Evolutionary conservation across 495 filamentous ascomycete species (phyloP), one percentile per base, ranked within the genome.

Genomic region (Daldinia grandis): DNA sequence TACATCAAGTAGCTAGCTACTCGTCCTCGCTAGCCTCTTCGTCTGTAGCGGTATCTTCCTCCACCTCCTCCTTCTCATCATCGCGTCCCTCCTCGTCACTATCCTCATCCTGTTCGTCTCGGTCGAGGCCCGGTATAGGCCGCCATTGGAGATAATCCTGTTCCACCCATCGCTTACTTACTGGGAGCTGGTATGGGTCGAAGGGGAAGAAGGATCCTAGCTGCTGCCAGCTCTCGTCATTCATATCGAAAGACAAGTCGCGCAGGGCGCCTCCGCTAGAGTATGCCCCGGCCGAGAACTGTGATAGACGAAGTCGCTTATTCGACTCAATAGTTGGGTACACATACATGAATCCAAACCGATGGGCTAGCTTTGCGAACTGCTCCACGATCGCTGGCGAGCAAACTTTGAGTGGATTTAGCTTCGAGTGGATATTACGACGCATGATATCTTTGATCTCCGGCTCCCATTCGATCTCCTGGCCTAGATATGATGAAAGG

Each of bases 401-500:
- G 85, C 96, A 98, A 59, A 98, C 92, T 77, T 97, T 97, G 10
- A 98, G 87, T 0, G 95, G 95, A 78, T 99, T 99, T 57, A 99
- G 87, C 66, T 89, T 91, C 25, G 90, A 94, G 78, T 91, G 89
- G 74, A 98, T 92, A 66, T 91, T 91, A 10, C 84, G 85, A 65
- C 87, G 82, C 47, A 99, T 82, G 15, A 87, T 82, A 31, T 93
- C 88, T 76, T 90, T 91, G 72, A 97, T 81, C 19, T 87, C 87
- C 0, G 86, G 82, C 33, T 88, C 88, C 91, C 95, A 98, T 17
- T 82, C 80, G 40, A 94, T 85, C 42, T 94, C 89, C 66, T 87
- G 85, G 0, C 82, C 85, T 12, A 83, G 81, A 76, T 82, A 87
- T 31, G 78, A 83, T 4, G 86, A 75, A 17, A 84, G 79, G 53